Evolutionary conservation across 2,329 filamentous ascomycete species (phyloP), one percentile per base, ranked within the genome.

Genomic region (Thielaviopsis punctulata): DNA sequence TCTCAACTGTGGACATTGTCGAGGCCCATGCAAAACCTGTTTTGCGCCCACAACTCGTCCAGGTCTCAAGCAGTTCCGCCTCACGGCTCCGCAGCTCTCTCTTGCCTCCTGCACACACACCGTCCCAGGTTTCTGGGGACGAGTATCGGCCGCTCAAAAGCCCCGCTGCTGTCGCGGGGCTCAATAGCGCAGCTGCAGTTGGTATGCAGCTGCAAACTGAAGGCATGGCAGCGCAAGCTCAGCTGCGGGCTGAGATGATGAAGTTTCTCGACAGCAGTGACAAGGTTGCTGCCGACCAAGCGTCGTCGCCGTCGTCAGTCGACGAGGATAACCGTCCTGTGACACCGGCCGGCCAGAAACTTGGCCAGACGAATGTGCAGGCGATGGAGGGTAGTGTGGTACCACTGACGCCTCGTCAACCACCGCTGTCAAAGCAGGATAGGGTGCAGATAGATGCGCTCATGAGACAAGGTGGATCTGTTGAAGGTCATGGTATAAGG

Each of bases 21-120:
- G 59, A 60, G 30, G 58, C 56, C 1, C 55, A 59, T 15, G 55
- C 51, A 2, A 58, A 59, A 21, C 59, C 57, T 2, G 54, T 60
- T 2, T 24, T 61, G 21, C 59, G 53, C 43, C 56, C 58, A 1
- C 57, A 58, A 12, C 33, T 61, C 27, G 53, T 60, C 2, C 47
- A 54, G 36, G 52, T 57, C 3, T 49, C 48, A n/a, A 15, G 46
- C 7, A 19, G 4, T 39, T 18, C 39, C 13, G 27, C 15, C 4
- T 33, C 27, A 12, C 27, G 9, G 3, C 3, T 13, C 30, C 13
- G 13, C n/a, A 15, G 30, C 13, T 15, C 1, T 36, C 7, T 4
- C n/a, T n/a, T 15, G 13, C 30, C 30, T 15, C 30, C 30, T 15
- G 13, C 30, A 9, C n/a, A n/a, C n/a, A n/a, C n/a, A n/a, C n/a